Evolutionary conservation across 2,329 filamentous ascomycete species (phyloP), one percentile per base, ranked within the genome.

Genomic region (Emericellopsis atlantica): DNA sequence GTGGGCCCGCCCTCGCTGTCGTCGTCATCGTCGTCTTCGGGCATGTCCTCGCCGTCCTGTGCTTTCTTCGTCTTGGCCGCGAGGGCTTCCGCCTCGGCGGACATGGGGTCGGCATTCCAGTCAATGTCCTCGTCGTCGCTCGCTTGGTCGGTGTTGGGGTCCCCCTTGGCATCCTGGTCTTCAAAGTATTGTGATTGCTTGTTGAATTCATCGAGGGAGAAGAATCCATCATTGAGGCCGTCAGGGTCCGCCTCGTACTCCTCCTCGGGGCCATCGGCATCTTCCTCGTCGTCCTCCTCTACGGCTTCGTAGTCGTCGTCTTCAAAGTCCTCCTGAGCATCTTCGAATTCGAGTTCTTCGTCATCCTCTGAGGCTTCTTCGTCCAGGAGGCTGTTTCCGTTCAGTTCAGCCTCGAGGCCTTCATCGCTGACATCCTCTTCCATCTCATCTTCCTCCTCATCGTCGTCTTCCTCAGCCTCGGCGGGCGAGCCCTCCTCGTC

Each of bases 121-220:
- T 96, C 83, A 42, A 96, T 66, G 14, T 88, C 81, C 49, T 93
- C 87, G 37, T 93, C 86, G 40, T 94, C 87, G 57, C 81, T 87
- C 45, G 74, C 84, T 40, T 70, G 72, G 46, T 82, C 84, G 42
- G 82, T 81, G 50, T 83, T 80, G 32, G 77, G 76, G 49, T 90
- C 85, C 23, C 83, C 87, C 47, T 75, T 72, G 23, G 76, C 74
- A 57, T 96, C 90, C 58, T 88, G 83, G 48, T 85, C 79, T 60
- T 98, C 92, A 38, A 95, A 79, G 55, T 82, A 83, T 53, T 94
- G 86, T 2, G 88, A 86, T 56, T 93, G 85, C 56, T 82, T 86
- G 69, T 98, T 98, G 73, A 98, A 98, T 44, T 93, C 80, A 53
- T 96, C 89, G 52, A 98, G 90, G 14, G 87, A 94, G 65, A 98